A percentile compares a stretch with the other conserved stretches of the same genome.
Conservation (phyloP, 2,329 filamentous ascomycete genomes). For the Aspergillus phoenicis region DNA sequence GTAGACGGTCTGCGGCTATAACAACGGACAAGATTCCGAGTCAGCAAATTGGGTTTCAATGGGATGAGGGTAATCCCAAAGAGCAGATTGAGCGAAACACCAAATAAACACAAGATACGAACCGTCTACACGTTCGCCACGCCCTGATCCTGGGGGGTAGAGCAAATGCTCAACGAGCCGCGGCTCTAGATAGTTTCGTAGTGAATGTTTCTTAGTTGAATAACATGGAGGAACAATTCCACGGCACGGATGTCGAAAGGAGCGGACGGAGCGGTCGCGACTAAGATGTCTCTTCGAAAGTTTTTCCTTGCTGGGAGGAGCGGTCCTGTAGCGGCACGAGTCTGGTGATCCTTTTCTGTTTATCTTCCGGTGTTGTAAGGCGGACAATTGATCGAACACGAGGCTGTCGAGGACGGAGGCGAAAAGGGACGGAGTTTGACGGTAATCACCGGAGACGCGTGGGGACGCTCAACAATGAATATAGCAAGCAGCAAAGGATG, state of each 20-base stretch:
- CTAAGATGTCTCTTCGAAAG: slow-evolving; percentile 17
- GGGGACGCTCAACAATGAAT: slow-evolving; percentile 15
- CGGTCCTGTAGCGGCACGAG: slow-evolving; percentile 14
- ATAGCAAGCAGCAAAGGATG: slow-evolving; percentile 13
- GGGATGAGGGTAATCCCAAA: slow-evolving; percentile 1
- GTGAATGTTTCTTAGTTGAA: slow-evolving; percentile 40
- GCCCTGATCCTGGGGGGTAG: slow-evolving; percentile 41
- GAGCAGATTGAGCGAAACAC: slow-evolving; percentile 1
- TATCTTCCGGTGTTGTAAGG: slow-evolving; percentile 4
- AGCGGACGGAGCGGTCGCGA: slow-evolving; percentile 30
- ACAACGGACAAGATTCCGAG: slow-evolving; percentile 11
- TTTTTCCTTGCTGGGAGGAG: slow-evolving; percentile 20
- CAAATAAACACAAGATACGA: slow-evolving; percentile 28
- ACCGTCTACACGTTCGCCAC: slow-evolving; percentile 48
- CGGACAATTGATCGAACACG: slow-evolving; percentile 13
- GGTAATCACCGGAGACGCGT: slow-evolving; percentile 14
- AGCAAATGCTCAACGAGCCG: slow-evolving; percentile 46
- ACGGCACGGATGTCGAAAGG: slow-evolving; percentile 28
- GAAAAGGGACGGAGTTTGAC: background rate
- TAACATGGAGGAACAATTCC: slow-evolving; percentile 41
- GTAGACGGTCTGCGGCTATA: slow-evolving; percentile 38
- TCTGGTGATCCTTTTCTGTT: slow-evolving; percentile 11
- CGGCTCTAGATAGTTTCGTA: slow-evolving; percentile 37
- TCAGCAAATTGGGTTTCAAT: slow-evolving; percentile 25
- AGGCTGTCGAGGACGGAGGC: slow-evolving; percentile 12